A percentile compares a stretch with the other conserved stretches of the same genome.
phyloP scores from a whole-genome alignment of 148 eudicot genomes.

The Chenopodium formosanum region DNA sequence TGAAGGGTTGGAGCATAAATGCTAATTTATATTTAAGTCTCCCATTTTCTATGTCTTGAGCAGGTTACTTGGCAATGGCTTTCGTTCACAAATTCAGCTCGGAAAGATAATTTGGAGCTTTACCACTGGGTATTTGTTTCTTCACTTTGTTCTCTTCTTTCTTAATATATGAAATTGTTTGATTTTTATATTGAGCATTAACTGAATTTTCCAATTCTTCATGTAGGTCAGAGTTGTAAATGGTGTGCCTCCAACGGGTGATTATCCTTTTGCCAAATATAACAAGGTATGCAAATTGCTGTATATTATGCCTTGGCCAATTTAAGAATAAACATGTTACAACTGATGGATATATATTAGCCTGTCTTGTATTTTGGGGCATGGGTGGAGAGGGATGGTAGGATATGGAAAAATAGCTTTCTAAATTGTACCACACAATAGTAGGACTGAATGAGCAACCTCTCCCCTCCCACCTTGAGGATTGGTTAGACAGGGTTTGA shows the following conservation, averaged over 20 bases:
- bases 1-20: not conserved
- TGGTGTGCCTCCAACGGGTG: constrained; percentile 89
- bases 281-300: constrained; percentile 55
- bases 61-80: constrained; percentile 99
- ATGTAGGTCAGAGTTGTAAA: constrained; percentile 89
- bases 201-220: not conserved
- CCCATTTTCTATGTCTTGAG: not conserved
- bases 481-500: not conserved
- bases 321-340: not conserved
- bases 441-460: too few relatives aligned
- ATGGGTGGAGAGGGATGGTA: not conserved
- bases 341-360: not conserved
- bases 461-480: not conserved
- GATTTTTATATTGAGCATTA: not conserved
- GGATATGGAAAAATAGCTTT: not conserved
- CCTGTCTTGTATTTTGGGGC: not conserved
- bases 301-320: not conserved
- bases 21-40: not conserved
- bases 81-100: constrained; percentile 79
- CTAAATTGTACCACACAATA: not conserved
- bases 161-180: not conserved
- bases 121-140: constrained; percentile 62
- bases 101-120: constrained; percentile 74
- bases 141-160: not conserved
- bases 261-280: constrained; percentile 91